Evolutionary conservation across 352 stramenopile genomes (phyloP).

Genomic region (Porosira glacialis): DNA sequence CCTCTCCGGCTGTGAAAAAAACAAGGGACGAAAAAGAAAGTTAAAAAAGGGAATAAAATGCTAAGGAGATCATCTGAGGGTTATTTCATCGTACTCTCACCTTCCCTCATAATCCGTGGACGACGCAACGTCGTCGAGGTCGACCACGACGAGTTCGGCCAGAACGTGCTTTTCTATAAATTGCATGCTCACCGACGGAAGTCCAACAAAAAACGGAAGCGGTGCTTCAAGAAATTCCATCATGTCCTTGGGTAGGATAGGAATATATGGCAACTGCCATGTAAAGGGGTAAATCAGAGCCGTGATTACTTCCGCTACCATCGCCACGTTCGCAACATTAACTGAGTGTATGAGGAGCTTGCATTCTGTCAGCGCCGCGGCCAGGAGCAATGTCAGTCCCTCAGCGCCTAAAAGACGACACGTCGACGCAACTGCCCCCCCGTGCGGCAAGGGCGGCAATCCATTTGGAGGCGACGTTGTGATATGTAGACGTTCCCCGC

Average conservation of each 20-base stretch:
- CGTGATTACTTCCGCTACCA: slow-evolving; percentile 79
- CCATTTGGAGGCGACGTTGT: slow-evolving; percentile 56
- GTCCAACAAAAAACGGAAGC: slow-evolving; percentile 74
- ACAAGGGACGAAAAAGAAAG: slow-evolving; percentile 5
- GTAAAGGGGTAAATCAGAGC: slow-evolving; percentile 78
- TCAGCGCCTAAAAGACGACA: slow-evolving; percentile 75
- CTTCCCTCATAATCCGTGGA: slow-evolving; percentile 54
- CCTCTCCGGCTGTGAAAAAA: slow-evolving; percentile 18
- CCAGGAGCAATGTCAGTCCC: slow-evolving; percentile 73
- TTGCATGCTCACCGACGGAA: slow-evolving; percentile 64
- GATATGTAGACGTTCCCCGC: slow-evolving; percentile 71
- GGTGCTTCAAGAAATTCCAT: slow-evolving; percentile 79
- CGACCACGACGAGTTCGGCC: slow-evolving; percentile 75
- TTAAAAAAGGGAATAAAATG: slow-evolving; percentile 11
- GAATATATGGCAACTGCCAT: slow-evolving; percentile 81
- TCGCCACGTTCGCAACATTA: slow-evolving; percentile 74
- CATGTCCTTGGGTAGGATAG: slow-evolving; percentile 72
- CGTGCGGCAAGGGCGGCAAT: slow-evolving; percentile 76
- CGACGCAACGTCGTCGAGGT: slow-evolving; percentile 73
- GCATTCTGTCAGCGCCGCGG: slow-evolving; percentile 77
- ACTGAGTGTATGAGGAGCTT: slow-evolving; percentile 77
- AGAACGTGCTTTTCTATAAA: slow-evolving; percentile 64
- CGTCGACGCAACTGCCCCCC: slow-evolving; percentile 56
- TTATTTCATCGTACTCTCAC: slow-evolving; percentile 20
- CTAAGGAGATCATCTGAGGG: too few relatives aligned